Conservation (phyloP, 225 moss, liverwort and hornwort species). For the Marchantia polymorpha region DNA sequence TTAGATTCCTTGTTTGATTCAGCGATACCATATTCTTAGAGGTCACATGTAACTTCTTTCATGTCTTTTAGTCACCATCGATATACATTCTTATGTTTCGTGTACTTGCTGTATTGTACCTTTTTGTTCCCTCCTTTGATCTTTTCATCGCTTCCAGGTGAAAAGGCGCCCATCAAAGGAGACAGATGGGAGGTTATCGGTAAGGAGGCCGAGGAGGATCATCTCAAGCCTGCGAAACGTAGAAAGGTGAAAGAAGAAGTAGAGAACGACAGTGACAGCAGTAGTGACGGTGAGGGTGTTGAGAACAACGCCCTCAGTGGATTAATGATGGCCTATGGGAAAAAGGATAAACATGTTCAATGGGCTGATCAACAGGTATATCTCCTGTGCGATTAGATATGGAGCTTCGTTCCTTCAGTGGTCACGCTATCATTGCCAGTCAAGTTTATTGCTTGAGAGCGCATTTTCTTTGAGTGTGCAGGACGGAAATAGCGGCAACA, state of each 20-base stretch:
- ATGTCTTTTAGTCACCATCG: background rate
- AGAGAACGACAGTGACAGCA: slow-evolving; percentile 27
- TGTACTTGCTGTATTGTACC: background rate
- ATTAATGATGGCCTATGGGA: slow-evolving; percentile 43
- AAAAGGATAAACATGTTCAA: slow-evolving; percentile 36
- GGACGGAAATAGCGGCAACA: slow-evolving; percentile 16
- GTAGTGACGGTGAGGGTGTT: slow-evolving; percentile 29
- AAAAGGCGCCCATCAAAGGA: slow-evolving; percentile 18
- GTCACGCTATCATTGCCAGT: background rate
- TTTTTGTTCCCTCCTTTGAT: background rate
- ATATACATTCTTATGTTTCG: background rate
- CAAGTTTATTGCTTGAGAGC: slow-evolving; percentile 5
- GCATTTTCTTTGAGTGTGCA: slow-evolving; percentile 11
- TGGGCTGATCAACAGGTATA: slow-evolving; percentile 47
- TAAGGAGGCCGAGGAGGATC: slow-evolving; percentile 30
- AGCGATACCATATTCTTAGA: too few species aligned
- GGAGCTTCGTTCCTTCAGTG: slow-evolving; percentile 15
- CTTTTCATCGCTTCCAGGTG: slow-evolving; percentile 6
- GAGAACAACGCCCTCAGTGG: slow-evolving; percentile 41
- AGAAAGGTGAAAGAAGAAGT: slow-evolving; percentile 25
- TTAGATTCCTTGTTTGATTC: too few species aligned
- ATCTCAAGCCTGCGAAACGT: slow-evolving; percentile 34
- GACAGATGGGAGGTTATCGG: slow-evolving; percentile 41
- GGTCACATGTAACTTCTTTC: background rate
- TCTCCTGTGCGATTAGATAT: background rate